phyloP scores from a whole-genome alignment of 495 filamentous ascomycete genomes.

The Aspergillus bertholletiae region DNA sequence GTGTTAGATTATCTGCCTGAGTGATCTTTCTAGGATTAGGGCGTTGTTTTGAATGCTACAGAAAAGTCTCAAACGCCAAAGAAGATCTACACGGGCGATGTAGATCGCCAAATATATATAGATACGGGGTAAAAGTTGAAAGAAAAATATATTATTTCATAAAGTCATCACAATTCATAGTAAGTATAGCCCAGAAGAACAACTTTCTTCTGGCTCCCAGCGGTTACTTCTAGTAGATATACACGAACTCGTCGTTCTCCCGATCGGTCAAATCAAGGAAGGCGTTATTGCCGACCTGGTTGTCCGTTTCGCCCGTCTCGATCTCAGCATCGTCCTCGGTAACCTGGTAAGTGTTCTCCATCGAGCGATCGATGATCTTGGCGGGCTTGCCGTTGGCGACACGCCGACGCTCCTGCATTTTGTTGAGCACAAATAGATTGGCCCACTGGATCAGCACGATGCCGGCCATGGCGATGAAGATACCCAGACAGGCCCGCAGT shows the following conservation, averaged over 20 bases:
- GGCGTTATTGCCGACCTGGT: constrained; percentile 33
- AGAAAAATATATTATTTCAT: not conserved
- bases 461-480: constrained; percentile 50
- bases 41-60: too few relatives aligned
- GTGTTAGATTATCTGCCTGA: too few relatives aligned
- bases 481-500: constrained; percentile 50
- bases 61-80: too few relatives aligned
- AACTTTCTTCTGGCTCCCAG: too few relatives aligned
- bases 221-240: constrained; percentile 51
- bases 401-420: constrained; percentile 45
- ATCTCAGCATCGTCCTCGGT: constrained; percentile 15
- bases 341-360: constrained; percentile 36
- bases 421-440: constrained; percentile 52
- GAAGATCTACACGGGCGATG: too few relatives aligned
- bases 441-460: constrained; percentile 48
- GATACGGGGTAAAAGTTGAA: too few relatives aligned
- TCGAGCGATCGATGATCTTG: constrained; percentile 52
- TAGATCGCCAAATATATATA: too few relatives aligned
- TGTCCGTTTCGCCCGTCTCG: constrained; percentile 14
- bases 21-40: too few relatives aligned
- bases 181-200: not conserved
- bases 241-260: constrained; percentile 66
- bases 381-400: constrained; percentile 56
- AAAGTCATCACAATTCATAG: not conserved
- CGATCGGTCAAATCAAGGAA: constrained; percentile 58